Base-by-base conservation (phyloP, 345 rosid species). In the Cardamine occulta region DNA sequence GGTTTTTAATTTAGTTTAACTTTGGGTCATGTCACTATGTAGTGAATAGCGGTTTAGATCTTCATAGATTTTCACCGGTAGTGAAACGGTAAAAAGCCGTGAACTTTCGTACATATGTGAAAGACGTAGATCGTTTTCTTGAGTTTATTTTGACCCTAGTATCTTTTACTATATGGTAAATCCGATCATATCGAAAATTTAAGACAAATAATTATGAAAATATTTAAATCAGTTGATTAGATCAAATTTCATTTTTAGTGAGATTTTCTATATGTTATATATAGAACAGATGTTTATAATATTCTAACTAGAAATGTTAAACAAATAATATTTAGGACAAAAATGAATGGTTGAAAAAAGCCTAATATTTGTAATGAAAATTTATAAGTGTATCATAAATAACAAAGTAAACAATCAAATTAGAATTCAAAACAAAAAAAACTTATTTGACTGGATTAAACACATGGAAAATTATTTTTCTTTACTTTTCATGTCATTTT, bases 1-100 rank as follows among this genome's bases (percentile, higher is more conserved):
- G 63, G 76, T 71, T 77, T 60, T 77, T 64, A 58, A 58, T 32
- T 40, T 55, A 70, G 59, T 75, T 63, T 54, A 52, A 17, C 65
- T 57, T 37, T 65, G 19, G 54, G 66, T 59, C 55, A 47, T 54
- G 52, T 54, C 42, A 54, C 42, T 44, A 6, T 63, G 44, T 35
- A 35, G 44, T 70, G 45, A 70, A 70, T 45, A 53, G 57, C 56
- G 57, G 70, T 61, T 61, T 76, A 62, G 51, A 69, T 69, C 80
- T 76, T 62, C 64, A 42, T 19, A 61, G 45, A 32, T 52, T 69
- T 76, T 62, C 70, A 70, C 80, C 49, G 13, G 19, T 51, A 13
- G 14, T 69, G 56, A 68, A 68, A 51, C 29, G 63, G 64, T 52
- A 21, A 52, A 58, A 68, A 21, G 19, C 63, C 74, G 48, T 42